Percentiles rank a stretch among this genome's conserved stretches.
Evolutionary conservation across 2,329 filamentous ascomycete genomes (phyloP).

Genomic region (Epichloe sp.): DNA sequence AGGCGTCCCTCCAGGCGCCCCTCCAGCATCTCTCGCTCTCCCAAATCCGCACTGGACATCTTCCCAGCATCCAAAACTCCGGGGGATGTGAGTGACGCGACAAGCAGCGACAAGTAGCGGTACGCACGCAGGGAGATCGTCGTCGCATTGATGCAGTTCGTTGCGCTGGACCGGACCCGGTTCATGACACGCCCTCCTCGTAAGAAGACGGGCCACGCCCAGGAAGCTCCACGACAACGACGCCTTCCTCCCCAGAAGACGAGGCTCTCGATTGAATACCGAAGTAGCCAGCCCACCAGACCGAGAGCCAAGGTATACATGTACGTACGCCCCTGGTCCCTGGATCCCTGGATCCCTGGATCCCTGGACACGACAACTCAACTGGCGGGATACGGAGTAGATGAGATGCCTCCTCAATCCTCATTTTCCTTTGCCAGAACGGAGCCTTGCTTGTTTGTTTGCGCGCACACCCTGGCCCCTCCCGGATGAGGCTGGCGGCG

Average conservation of each 20-base stretch:
- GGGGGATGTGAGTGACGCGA: neutral
- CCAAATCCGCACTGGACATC: no score
- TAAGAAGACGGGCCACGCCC: neutral
- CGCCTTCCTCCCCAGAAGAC: neutral
- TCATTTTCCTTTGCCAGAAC: neutral
- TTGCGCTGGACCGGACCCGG: neutral
- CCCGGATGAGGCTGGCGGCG: conserved; percentile 10
- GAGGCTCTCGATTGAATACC: conserved; percentile 7
- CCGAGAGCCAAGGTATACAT: conserved; percentile 6
- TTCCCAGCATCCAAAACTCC: neutral
- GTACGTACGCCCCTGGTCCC: neutral
- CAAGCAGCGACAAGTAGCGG: neutral
- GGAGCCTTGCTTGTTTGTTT: neutral
- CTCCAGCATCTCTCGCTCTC: no score
- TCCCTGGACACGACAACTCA: neutral
- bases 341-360: no score
- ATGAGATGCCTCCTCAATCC: neutral
- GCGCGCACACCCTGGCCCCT: conserved; percentile 1
- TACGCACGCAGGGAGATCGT: neutral
- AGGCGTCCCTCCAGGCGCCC: no score
- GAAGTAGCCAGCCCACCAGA: conserved; percentile 4
- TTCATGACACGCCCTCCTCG: neutral
- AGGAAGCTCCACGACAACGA: neutral
- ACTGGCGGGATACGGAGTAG: neutral
- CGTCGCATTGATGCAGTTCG: neutral